Evolutionary conservation across 2,329 filamentous ascomycete genomes (phyloP).

Genomic region (Trichoderma atrobrunneum): DNA sequence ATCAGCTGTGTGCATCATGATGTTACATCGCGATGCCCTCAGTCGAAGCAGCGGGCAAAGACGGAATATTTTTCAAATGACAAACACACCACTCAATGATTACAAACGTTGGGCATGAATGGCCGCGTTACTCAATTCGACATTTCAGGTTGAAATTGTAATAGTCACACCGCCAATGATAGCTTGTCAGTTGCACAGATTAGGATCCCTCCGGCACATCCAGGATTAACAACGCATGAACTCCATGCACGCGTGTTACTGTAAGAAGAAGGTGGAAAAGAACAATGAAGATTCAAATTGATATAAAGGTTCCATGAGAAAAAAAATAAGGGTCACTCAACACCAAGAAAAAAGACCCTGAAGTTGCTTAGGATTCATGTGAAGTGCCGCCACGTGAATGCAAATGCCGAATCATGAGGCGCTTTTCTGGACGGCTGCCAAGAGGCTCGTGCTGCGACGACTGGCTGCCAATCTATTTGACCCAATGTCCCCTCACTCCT

Average conservation of each 20-base stretch:
- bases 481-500: neutral
- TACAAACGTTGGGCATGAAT: neutral
- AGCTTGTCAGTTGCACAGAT: neutral
- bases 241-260: neutral
- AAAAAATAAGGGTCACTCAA: neutral
- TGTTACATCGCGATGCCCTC: slow-evolving; percentile 2
- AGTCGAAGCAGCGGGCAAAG: neutral
- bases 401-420: slow-evolving; percentile 7
- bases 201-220: neutral
- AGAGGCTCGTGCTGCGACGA: slow-evolving; percentile 1
- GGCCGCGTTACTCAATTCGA: neutral
- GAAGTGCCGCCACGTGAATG: neutral
- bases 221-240: neutral
- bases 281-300: neutral
- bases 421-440: neutral
- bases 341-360: neutral
- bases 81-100: neutral
- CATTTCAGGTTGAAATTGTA: neutral
- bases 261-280: neutral
- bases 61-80: neutral
- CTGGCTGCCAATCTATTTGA: neutral
- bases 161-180: neutral
- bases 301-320: neutral
- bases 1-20: neutral
- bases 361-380: neutral